Evolutionary conservation across 1,139 yeast genomes (phyloP), one percentile per base, ranked within the genome.

Genomic region (Yamadazyma songkhlaensis): DNA sequence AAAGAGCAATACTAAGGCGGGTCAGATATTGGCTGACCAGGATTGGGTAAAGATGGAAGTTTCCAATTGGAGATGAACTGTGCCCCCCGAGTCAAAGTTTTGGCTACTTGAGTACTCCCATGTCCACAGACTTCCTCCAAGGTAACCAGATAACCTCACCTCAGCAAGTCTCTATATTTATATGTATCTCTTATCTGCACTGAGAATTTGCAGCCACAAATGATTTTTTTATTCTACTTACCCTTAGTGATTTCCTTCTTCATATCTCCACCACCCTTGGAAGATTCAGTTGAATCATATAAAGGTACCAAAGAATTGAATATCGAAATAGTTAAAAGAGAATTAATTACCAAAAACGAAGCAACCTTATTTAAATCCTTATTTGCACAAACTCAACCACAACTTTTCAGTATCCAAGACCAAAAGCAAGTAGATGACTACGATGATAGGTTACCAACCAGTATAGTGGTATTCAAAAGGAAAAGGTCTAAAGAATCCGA

Each of bases 381-480:
- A 22, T 47, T 31, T 32, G 35, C 38, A 14, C 26, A 36, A 11
- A 25, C 27, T 25, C 46, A 45, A 25, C 22, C 37, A 13, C 11
- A 36, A 11, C 11, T 32, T 12, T 43, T 42, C 22, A 35, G 38
- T 11, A 15, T 11, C 9, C 20, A 28, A 13, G 51, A 47, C 13
- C 40, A 37, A 10, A 21, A 23, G 2, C 24, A 32, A 12, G 38
- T 35, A 13, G 46, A 36, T 11, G 38, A 44, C 25, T 43, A 43
- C 29, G 43, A 45, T 24, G 50, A 47, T 26, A 36, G 29, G 7
- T 34, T 46, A 10, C 50, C 51, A 8, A 39, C 41, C 2, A 37
- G 31, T 22, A 47, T 47, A 15, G 25, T 46, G 9, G 35, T 47
- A 11, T 46, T 39, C 31, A 47, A 47, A 29, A 46, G 48, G 3